Base-by-base conservation (phyloP, 352 stramenopile genomes). In the Plasmopara halstedii region DNA sequence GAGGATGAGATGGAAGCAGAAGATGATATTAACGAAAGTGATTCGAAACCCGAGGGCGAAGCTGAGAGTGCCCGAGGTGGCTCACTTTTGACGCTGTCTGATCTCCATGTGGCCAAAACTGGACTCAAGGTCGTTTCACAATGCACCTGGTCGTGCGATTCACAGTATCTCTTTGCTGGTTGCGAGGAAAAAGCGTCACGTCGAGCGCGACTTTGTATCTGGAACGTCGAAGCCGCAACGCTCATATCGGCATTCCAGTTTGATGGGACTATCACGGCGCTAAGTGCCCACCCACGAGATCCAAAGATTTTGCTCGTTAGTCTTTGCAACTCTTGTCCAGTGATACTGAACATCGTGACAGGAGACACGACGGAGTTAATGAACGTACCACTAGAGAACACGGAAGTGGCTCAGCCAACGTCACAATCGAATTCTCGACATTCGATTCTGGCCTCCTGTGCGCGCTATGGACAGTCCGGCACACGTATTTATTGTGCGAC, bases 181-280 rank as follows among this genome's bases (percentile, higher is more conserved):
- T 88, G 77, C 44, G 77, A 88, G 37, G 76, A 85, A 42, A 84
- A 85, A 38, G 62, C 56, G 33, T 85, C 61, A 10, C 63, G 72
- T 7, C 61, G 65, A 18, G 73, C 70, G 14, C 58, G 70, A 4
- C 48, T 88, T 3, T 86, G 71, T 27, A 68, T 88, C 7, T 88
- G 77, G 77, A 70, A 88, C 27, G 74, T 81, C 6, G 56, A 73
- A 11, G 64, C 67, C 4, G 70, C 73, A 22, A 77, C 59, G 33
- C 64, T 88, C 13, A 57, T 84, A 0, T 67, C 68, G 8, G 73
- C 70, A 6, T 80, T 83, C 44, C 57, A 50, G 22, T 88, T 86
- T 46, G 68, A 84, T 23, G 64, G 60, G 2, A 53, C 57, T 1
- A 73, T 88, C 42, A 85, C 78, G 11, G 50, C 60, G 3, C 42